Evolutionary conservation across 2,329 filamentous ascomycete genomes (phyloP), one percentile per base, ranked within the genome.

Genomic region (Exophiala phaeomuriformis): DNA sequence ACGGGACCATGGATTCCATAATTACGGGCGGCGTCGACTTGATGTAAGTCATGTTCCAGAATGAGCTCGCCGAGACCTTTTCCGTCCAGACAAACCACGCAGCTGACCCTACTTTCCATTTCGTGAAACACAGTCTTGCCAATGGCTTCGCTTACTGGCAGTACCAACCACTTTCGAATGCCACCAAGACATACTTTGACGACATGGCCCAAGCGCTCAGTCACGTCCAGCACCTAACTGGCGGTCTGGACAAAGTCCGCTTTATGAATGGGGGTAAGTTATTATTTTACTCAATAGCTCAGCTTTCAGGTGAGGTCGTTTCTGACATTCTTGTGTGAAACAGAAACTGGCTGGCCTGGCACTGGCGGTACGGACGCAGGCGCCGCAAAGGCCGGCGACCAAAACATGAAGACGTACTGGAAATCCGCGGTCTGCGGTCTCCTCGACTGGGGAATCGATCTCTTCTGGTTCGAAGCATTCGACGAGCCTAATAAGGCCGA

Each of bases 121-220:
- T n/a, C n/a, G n/a, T n/a, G 5, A 3, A 33, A 27, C 28, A 32
- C 35, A 59, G 76, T 52, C 72, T 88, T 56, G 75, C 79, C 66
- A 87, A 88, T 65, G 84, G 81, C 29, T 88, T 88, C 66, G 78
- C 81, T 32, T 88, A 85, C 75, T 87, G 84, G 84, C 84, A 88
- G 68, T 82, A 78, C 40, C 76, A 77, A 65, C 71, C 71, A 43
- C 77, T 77, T 57, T 70, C 72, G 52, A 80, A 84, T 63, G 79
- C 80, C 33, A 79, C 79, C 39, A 68, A 76, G 55, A 81, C 78
- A 49, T 86, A 84, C 72, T 80, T 86, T 62, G 78, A 85, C 63
- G 84, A 86, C 64, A 80, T 86, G 67, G 74, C 75, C 63, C 79
- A 83, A 68, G 83, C 83, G 28, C 76, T 83, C 60, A 71, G 69